Base-by-base conservation (phyloP, 202 grass and related monocot genomes). In the Schoenoplectus triqueter region DNA sequence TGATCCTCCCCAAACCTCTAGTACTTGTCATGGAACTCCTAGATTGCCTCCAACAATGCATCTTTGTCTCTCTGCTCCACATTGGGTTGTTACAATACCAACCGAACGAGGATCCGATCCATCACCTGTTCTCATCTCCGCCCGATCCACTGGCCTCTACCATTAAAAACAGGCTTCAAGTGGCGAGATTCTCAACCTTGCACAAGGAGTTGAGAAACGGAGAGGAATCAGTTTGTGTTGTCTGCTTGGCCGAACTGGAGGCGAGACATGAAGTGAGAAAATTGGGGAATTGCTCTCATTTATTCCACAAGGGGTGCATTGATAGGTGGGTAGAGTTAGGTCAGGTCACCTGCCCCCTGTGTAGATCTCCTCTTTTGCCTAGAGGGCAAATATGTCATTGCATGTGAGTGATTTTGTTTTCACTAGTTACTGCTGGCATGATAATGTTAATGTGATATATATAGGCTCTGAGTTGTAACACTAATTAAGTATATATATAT, bases 311-410 rank as follows among this genome's bases (percentile, higher is more conserved):
- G 20, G 84, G 69, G 2, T 89, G 88, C 18, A 86, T 89, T 39
- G 88, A 89, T 40, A 86, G 69, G 76, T 89, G 88, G 88, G 71
- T 89, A 55, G 88, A 89, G 63, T 69, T 64, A 54, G 88, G 88
- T 2, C 81, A 89, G 41, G 10, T 84, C 10, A 84, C 57, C 21
- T 89, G 88, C 15, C 88, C 88, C 2, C 47, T 89, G 51, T 89
- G 88, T 62, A 76, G 88, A 47, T 72, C 70, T 11, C 46, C 13
- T 10, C 63, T 89, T 10, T 69, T 86, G 70, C 52, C 75, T 6
- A 65, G 41, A 68, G 10, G 31, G 31, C 31, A 31, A 31, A 31
- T 31, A 31, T 31, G 31, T 31, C 31, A 31, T 31, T 31, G 31
- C 31, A 31, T 31, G 31, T 31, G 31, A 31, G 31, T 31, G 31